A percentile compares a stretch with the other conserved stretches of the same genome.
phyloP scores from a whole-genome alignment of 257 asterid genomes.

The Nicotiana noctiflora region DNA sequence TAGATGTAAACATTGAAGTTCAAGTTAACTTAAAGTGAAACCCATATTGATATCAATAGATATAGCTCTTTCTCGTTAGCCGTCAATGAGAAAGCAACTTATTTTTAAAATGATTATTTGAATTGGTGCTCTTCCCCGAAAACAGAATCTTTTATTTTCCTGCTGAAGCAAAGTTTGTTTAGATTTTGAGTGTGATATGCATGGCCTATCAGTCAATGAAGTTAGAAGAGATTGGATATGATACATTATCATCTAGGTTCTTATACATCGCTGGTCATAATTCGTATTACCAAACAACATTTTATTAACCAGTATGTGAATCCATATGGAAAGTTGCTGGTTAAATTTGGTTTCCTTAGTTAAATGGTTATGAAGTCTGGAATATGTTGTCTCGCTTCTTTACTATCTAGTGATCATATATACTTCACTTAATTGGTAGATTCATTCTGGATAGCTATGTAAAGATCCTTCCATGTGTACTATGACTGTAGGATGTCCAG shows the following conservation, averaged over 20 bases:
- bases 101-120: background rate
- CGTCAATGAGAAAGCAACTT: background rate
- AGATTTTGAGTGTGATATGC: background rate
- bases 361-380: background rate
- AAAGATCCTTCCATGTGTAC: background rate
- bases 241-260: background rate
- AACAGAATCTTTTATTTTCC: background rate
- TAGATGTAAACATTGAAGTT: background rate
- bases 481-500: background rate
- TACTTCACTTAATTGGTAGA: conserved; percentile 4
- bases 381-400: background rate
- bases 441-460: background rate
- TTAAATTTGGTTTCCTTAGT: background rate
- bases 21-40: background rate
- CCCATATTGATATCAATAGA: background rate
- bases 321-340: background rate
- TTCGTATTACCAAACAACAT: background rate
- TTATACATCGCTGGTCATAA: background rate
- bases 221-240: background rate
- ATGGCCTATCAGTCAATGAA: background rate
- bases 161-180: background rate
- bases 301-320: background rate
- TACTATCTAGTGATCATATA: background rate
- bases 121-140: background rate
- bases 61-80: background rate